Evolutionary conservation across 2,329 filamentous ascomycete genomes (phyloP).

Genomic region (Cyclaneusma minus): DNA sequence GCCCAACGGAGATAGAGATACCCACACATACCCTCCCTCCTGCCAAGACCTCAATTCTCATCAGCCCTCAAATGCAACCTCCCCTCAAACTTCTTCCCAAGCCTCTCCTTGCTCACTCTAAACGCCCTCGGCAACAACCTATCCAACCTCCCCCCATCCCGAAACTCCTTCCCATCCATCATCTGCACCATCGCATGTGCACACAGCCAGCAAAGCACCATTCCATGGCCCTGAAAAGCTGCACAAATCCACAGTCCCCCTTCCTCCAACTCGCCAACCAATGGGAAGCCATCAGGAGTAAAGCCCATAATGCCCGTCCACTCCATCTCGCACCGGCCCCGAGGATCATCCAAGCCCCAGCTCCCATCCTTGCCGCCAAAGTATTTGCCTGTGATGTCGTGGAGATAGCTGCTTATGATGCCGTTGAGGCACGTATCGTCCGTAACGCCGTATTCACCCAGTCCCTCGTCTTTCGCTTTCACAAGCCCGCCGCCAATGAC

Average conservation of each 20-base stretch:
- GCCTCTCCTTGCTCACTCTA: slow-evolving; percentile 27
- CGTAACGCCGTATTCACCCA: slow-evolving; percentile 35
- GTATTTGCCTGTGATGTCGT: slow-evolving; percentile 26
- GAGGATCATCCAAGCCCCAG: slow-evolving; percentile 18
- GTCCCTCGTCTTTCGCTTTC: slow-evolving; percentile 23
- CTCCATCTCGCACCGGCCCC: slow-evolving; percentile 19
- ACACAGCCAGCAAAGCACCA: slow-evolving; percentile 46
- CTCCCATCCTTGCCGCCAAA: slow-evolving; percentile 32
- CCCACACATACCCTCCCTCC: too few species aligned
- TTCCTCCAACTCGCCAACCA: slow-evolving; percentile 29
- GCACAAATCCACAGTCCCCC: slow-evolving; percentile 37
- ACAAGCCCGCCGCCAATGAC: slow-evolving; percentile 45
- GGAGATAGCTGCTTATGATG: slow-evolving; percentile 31
- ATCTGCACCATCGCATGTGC: slow-evolving; percentile 40
- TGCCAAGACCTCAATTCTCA: too few species aligned
- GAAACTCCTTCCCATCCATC: slow-evolving; percentile 22
- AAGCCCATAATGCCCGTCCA: slow-evolving; percentile 35
- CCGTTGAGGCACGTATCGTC: slow-evolving; percentile 37
- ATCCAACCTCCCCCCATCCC: slow-evolving; percentile 11
- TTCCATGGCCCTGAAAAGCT: slow-evolving; percentile 51
- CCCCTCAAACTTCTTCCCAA: slow-evolving; percentile 22
- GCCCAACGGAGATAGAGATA: too few species aligned
- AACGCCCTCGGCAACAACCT: slow-evolving; percentile 39
- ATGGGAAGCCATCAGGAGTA: slow-evolving; percentile 31
- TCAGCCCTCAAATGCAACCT: slow-evolving; percentile 10